Evolutionary conservation across 495 filamentous ascomycete species (phyloP).

Genomic region (Rostrohypoxylon terebratum): DNA sequence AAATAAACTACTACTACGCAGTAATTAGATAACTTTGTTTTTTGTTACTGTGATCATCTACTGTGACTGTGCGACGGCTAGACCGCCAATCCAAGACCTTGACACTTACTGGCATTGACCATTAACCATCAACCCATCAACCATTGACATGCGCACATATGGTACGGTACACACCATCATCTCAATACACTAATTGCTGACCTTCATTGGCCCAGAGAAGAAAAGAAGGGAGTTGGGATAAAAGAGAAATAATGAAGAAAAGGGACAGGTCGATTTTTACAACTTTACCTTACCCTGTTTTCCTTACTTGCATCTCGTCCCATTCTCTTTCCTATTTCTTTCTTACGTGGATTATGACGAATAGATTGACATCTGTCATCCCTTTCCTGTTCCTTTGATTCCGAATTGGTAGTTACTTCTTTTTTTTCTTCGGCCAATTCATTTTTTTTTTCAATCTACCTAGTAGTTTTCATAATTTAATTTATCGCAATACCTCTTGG

Average conservation of each 20-base stretch:
- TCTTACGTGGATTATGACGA: slow-evolving; percentile 12
- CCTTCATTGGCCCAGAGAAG: slow-evolving; percentile 14
- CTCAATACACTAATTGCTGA: slow-evolving; percentile 11
- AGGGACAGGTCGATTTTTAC: background rate
- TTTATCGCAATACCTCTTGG: background rate
- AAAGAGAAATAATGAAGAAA: slow-evolving; percentile 15
- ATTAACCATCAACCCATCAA: too few species aligned
- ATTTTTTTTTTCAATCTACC: background rate
- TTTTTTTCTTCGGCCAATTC: background rate
- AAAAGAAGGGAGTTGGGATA: slow-evolving; percentile 3
- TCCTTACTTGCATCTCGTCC: background rate
- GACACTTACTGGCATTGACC: slow-evolving; percentile 23
- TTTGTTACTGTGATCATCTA: slow-evolving; percentile 22
- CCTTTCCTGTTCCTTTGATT: slow-evolving; percentile 4
- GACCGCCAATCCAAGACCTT: slow-evolving; percentile 35
- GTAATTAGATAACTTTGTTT: slow-evolving; percentile 13
- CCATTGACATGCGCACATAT: slow-evolving; percentile 18
- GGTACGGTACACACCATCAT: slow-evolving; percentile 34
- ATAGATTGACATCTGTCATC: slow-evolving; percentile 7
- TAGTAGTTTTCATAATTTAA: background rate
- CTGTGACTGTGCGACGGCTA: slow-evolving; percentile 33
- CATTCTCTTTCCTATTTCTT: background rate
- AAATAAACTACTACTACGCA: background rate
- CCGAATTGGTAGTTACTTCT: background rate
- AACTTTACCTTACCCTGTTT: background rate